These are phyloP conservation scores for Wickerhamomyces sydowiorum DNA, from an alignment of 805 yeast genomes.

Conservation along the genomic window DNA sequence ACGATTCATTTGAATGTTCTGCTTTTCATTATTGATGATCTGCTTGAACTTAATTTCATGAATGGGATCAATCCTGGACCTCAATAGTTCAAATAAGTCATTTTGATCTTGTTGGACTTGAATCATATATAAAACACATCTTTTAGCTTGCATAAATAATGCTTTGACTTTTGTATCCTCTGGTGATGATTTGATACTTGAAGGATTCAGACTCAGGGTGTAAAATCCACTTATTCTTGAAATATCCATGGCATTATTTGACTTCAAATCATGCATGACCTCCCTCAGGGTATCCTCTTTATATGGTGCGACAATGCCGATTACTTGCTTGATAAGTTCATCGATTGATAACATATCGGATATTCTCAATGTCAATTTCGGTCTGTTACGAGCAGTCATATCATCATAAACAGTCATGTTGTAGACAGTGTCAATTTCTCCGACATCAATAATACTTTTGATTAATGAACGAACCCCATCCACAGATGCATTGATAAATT, in stretches of 20 bases:
- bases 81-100: constrained; percentile 61
- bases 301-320: constrained; percentile 38
- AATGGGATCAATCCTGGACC: constrained; percentile 56
- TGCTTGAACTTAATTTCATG: constrained; percentile 65
- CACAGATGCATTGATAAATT: constrained; percentile 49
- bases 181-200: constrained; percentile 36
- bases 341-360: constrained; percentile 42
- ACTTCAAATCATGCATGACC: constrained; percentile 35
- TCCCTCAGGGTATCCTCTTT: constrained; percentile 51
- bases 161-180: constrained; percentile 54
- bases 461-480: constrained; percentile 42
- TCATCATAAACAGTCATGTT: constrained; percentile 66
- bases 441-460: constrained; percentile 43
- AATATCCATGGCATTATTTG: constrained; percentile 38
- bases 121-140: constrained; percentile 76
- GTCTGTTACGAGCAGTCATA: constrained; percentile 47
- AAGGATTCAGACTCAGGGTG: constrained; percentile 55
- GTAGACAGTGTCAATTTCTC: constrained; percentile 54
- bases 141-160: constrained; percentile 69
- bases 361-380: constrained; percentile 38
- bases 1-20: constrained; percentile 28
- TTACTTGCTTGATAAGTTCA: constrained; percentile 33
- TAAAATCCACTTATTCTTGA: constrained; percentile 46
- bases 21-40: constrained; percentile 45
- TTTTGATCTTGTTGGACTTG: constrained; percentile 69